Base-by-base conservation (phyloP, 2,329 filamentous ascomycete genomes). In the Laburnicola sp. region DNA sequence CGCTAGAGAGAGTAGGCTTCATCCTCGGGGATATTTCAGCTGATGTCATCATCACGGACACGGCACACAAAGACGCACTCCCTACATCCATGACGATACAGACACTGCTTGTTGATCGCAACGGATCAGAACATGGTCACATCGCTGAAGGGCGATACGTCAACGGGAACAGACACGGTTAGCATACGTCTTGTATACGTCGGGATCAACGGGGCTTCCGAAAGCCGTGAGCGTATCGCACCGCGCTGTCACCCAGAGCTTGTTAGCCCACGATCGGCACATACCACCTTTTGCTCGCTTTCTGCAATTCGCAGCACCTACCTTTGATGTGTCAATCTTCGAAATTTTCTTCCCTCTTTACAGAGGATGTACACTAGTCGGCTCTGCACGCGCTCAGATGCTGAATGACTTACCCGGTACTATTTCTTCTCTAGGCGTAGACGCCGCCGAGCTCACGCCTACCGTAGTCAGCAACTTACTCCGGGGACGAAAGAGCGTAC, bases 101-200 rank as follows among this genome's bases (percentile, higher is more conserved):
- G 37, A 48, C 78, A 28, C 59, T 83, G n/a, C 48, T 72, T 35
- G 69, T 77, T 32, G 76, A 82, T 57, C 59, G 64, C 63, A 21
- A 66, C 68, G 10, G 75, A 61, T 37, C 48, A 27, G 48, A 55
- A 25, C 28, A 36, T 21, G 26, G 76, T 76, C 0, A 40, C 45
- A 2, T 71, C 70, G 25, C 62, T 11, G 16, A 2, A 9, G 10
- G 35, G 30, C 34, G 22, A 32, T n/a, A 6, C 28, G 28, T 11
- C 27, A 10, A 42, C 41, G 16, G 31, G 44, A 35, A 45, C 51
- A 37, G 41, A 57, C 27, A 11, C 57, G 81, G 53, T 70, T 92
- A 23, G 91, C 92, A 23, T 97, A 97, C 75, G 83, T 96, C 52
- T 91, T 96, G 85, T 97, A 96, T 70, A 96, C 92, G 0, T 95